Base-by-base conservation (phyloP, 495 filamentous ascomycete species). In the Tuber borchii region DNA sequence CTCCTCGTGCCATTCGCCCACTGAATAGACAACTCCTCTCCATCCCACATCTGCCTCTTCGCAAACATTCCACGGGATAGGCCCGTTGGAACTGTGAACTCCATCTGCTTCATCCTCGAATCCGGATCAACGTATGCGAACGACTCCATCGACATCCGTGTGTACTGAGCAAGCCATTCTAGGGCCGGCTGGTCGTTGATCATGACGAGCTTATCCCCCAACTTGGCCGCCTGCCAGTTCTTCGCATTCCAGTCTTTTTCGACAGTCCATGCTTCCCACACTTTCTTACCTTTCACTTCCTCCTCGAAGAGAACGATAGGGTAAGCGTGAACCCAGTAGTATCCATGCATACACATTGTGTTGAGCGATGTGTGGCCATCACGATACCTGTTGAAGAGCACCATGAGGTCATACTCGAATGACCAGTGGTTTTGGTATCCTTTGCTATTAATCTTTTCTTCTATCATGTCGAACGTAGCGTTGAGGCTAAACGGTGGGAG, bases 41-140 rank as follows among this genome's bases (percentile, higher is more conserved):
- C 78, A 70, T 80, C 34, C 75, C 80, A 81, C 71, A 77, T 40
- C 12, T 79, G 76, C 40, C 79, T n/a, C 51, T 61, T 78, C 7
- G 76, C 74, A 39, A 80, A 78, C 40, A 72, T 34, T 4, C 75
- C 77, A 26, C 73, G 42, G 22, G 37, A 56, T 46, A 70, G 56
- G 10, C 73, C 73, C 3, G 68, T 74, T 17, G 78, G 78, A 31
- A 75, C 75, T 0, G 45, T 73, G 69, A 73, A 79, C 72, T 79
- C 68, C 77, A 81, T 72, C 70, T 75, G 65, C 20, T 75, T 80
- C 70, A 51, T 80, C 46, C 78, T 34, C 0, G 76, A 74, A 73
- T 77, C 80, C 1, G 78, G 80, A 22, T 81, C 79, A 19, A 79
- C 75, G 37, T 76, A 79, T 14, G 75, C 75, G 20, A 79, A 73